A percentile compares a stretch with the other conserved stretches of the same genome.
phyloP scores from a whole-genome alignment of 345 rosid genomes.

The Abelmoschus esculentus region DNA sequence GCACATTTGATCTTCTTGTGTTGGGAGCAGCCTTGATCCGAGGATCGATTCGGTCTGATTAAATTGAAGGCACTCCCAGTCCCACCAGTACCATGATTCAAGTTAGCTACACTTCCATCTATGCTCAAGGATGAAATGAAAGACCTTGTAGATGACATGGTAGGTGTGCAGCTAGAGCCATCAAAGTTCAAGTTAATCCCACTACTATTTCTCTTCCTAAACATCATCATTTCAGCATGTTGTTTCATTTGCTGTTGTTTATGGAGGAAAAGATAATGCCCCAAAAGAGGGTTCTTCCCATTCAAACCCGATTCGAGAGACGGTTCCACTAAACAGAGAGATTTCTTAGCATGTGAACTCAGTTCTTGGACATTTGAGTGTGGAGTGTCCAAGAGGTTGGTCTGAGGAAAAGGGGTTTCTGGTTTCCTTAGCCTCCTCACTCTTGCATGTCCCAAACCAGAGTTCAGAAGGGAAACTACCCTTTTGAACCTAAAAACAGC shows the following conservation, averaged over 20 bases:
- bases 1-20: too few species aligned
- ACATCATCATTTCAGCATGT: slow-evolving; percentile 73
- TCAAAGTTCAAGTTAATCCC: slow-evolving; percentile 69
- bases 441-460: slow-evolving; percentile 87
- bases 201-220: slow-evolving; percentile 40
- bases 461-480: slow-evolving; percentile 63
- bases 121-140: slow-evolving; percentile 70
- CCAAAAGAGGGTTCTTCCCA: slow-evolving; percentile 38
- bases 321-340: slow-evolving; percentile 41
- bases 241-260: slow-evolving; percentile 45
- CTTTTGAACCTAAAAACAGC: slow-evolving; percentile 85
- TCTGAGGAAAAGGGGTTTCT: slow-evolving; percentile 42
- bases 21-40: too few species aligned
- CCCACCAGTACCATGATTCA: slow-evolving; percentile 23
- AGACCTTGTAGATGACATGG: slow-evolving; percentile 63
- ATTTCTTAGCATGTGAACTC: slow-evolving; percentile 46
- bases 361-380: slow-evolving; percentile 31
- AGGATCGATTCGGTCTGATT: too few species aligned
- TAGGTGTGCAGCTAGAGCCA: slow-evolving; percentile 70
- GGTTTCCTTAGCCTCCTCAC: slow-evolving; percentile 65
- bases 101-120: slow-evolving; percentile 62
- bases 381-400: slow-evolving; percentile 49
- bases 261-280: slow-evolving; percentile 38
- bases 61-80: slow-evolving; percentile 10
- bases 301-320: slow-evolving; percentile 48